Base-by-base conservation (phyloP, 2,329 filamentous ascomycete genomes). In the Monilinia fructigena region DNA sequence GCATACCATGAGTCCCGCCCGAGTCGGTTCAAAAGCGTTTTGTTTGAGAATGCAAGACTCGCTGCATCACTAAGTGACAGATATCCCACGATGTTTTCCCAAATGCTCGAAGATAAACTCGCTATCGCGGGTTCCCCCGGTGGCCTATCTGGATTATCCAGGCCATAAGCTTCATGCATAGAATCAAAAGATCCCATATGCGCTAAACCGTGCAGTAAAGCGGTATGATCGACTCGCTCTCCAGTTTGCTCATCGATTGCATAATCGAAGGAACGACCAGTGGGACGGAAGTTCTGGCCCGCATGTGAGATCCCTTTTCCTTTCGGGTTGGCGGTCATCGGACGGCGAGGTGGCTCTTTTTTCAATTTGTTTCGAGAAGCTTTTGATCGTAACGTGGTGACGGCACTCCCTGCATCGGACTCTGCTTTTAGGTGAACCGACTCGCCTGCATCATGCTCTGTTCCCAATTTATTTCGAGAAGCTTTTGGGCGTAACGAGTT, bases 41-140 rank as follows among this genome's bases (percentile, higher is more conserved):
- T 82, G 71, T 76, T 82, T 31, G 83, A 76, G 16, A 85, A 74
- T 12, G 82, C 79, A 14, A 86, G 78, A 70, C 77, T 80, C 6
- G 83, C 82, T 23, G 77, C 76, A 64, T 84, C 83, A n/a, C 77
- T 73, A 10, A 79, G 79, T 47, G 77, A 72, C 23, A 85, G 72
- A 66, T 78, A 78, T 11, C 71, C 73, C 16, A 79, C 74, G 50
- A 85, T 79, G 4, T 68, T 68, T 10, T 74, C 72, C 84, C 84
- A 86, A 4, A 85, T 67, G 4, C 75, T 72, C 1, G 76, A 69
- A 4, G 82, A 74, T 18, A 86, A 73, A 53, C 77, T 81, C 0
- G 78, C 78, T 45, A 86, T 77, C 20, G 80, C 73, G 8, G 70
- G 70, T 63, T 85, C 81, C 71, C 79, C 63, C 73, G 74, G 67